Evolutionary conservation across 345 rosid species (phyloP).

Genomic region (Dovyalis caffra): DNA sequence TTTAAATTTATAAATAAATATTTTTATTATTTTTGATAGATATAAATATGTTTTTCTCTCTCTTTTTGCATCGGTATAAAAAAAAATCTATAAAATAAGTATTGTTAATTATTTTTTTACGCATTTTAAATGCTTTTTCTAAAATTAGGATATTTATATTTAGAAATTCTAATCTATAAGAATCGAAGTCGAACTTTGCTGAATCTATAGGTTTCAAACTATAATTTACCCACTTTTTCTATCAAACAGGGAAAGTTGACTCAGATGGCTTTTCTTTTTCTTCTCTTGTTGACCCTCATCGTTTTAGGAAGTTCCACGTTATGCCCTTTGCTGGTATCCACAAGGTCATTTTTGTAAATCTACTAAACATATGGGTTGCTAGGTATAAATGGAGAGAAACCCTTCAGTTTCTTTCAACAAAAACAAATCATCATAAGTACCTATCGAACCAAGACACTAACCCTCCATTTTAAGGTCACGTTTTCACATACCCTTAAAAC

Average conservation of each 20-base stretch:
- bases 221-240: background rate
- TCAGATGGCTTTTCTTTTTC: background rate
- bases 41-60: no score
- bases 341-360: background rate
- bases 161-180: background rate
- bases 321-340: background rate
- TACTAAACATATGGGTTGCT: background rate
- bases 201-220: background rate
- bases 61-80: no score
- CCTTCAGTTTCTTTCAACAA: background rate
- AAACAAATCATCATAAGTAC: background rate
- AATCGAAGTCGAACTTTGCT: background rate
- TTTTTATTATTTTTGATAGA: no score
- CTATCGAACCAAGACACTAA: background rate
- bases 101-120: no score
- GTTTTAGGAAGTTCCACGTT: background rate
- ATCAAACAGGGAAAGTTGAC: background rate
- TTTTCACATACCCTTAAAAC: background rate
- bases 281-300: background rate
- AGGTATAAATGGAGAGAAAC: background rate
- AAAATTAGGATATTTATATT: no score
- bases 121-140: no score
- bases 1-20: no score
- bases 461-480: background rate
- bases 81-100: no score